Evolutionary conservation across 495 filamentous ascomycete genomes (phyloP).

Genomic region (Cercophora samala): DNA sequence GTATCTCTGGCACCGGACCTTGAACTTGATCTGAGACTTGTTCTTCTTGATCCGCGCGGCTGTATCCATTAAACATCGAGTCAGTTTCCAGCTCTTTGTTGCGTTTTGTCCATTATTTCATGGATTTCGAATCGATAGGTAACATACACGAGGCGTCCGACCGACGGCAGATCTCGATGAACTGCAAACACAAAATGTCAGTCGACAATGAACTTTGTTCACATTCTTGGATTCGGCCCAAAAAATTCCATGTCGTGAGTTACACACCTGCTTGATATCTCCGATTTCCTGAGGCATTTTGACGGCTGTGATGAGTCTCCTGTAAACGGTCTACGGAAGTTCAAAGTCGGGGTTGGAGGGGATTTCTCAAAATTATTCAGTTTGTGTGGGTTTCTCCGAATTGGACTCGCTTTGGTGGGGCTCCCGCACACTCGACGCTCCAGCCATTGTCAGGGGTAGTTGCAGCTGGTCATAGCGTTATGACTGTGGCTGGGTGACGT

Average conservation of each 20-base stretch:
- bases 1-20: slow-evolving; percentile 94
- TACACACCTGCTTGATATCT: slow-evolving; percentile 82
- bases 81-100: slow-evolving; percentile 35
- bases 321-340: slow-evolving; percentile 26
- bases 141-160: slow-evolving; percentile 94
- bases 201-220: slow-evolving; percentile 7
- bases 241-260: background rate
- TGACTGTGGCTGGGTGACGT: slow-evolving; percentile 23
- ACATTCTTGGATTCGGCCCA: background rate
- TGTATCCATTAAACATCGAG: slow-evolving; percentile 39
- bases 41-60: slow-evolving; percentile 98
- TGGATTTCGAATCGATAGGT: slow-evolving; percentile 2
- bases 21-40: slow-evolving; percentile 97
- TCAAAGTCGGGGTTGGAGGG: slow-evolving; percentile 21
- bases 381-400: slow-evolving; percentile 32
- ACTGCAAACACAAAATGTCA: slow-evolving; percentile 54
- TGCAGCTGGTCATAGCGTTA: slow-evolving; percentile 14
- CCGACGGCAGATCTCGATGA: slow-evolving; percentile 99
- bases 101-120: background rate
- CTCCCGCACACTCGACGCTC: background rate
- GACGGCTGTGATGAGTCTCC: slow-evolving; percentile 38
- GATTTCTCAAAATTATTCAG: slow-evolving; percentile 37
- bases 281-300: slow-evolving; percentile 97
- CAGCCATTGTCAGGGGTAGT: background rate
- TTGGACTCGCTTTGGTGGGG: slow-evolving; percentile 16